Conservation (phyloP, 2,329 filamentous ascomycete genomes). For the Aspergillus sp. region DNA sequence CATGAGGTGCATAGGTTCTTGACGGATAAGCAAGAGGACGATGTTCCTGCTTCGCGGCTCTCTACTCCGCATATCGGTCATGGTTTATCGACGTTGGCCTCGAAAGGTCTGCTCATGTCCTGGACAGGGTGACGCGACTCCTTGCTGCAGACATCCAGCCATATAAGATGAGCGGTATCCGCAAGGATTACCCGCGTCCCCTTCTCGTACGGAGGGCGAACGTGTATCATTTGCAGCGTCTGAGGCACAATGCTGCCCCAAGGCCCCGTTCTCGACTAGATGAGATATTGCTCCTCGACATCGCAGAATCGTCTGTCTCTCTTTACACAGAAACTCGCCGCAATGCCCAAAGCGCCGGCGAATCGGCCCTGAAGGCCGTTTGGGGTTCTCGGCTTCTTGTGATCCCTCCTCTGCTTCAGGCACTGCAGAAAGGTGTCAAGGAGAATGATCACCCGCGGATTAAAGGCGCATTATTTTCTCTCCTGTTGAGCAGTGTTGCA, state of each 20-base stretch:
- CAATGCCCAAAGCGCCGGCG: constrained; percentile 81
- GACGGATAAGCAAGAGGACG: constrained; percentile 76
- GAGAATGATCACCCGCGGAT: constrained; percentile 79
- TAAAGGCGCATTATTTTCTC: constrained; percentile 85
- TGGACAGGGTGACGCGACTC: constrained; percentile 77
- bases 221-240: constrained; percentile 86
- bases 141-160: constrained; percentile 79
- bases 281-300: constrained; percentile 70
- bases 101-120: constrained; percentile 83
- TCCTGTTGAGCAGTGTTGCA: constrained; percentile 78
- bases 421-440: constrained; percentile 68
- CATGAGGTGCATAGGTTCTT: constrained; percentile 81
- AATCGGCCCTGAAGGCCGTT: constrained; percentile 85
- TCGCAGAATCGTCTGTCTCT: constrained; percentile 82
- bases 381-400: constrained; percentile 81
- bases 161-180: constrained; percentile 86
- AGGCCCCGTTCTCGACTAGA: constrained; percentile 85
- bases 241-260: constrained; percentile 85
- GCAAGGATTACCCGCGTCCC: constrained; percentile 86
- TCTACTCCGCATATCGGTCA: constrained; percentile 85
- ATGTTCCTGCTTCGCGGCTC: constrained; percentile 90
- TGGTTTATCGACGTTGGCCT: constrained; percentile 98
- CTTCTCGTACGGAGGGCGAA: constrained; percentile 88
- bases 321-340: constrained; percentile 92
- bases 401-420: constrained; percentile 74